Base-by-base conservation (phyloP, 345 rosid genomes). In the Raphanus sativus region DNA sequence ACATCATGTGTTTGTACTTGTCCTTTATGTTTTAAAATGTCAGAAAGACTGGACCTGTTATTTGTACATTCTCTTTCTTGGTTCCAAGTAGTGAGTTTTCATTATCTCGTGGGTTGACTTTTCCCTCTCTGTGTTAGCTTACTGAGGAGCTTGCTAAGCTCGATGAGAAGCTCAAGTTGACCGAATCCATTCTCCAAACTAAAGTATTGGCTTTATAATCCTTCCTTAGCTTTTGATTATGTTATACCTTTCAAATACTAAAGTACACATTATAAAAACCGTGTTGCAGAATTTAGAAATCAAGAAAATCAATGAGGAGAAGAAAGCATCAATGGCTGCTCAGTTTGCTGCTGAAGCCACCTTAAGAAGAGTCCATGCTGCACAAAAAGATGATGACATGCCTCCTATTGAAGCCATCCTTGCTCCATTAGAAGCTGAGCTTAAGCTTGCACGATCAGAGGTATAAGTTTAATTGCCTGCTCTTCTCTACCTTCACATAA, bases 281-380 rank as follows among this genome's bases (percentile, higher is more conserved):
- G 6, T 10, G 65, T 38, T 73, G 80, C 91, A 96, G 99, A 96
- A 93, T 86, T 89, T 96, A 78, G 99, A 96, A 84, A 91, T 96
- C 75, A 96, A 93, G 88, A 96, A 91, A 84, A 89, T 93, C 80
- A 96, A 93, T 77, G 99, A 96, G 85, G 99, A 96, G 79, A 96
- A 93, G 91, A 93, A 87, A 84, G 95, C 99, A 28, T 93, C 98
- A 61, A 91, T 93, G 99, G 98, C 99, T 80, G 99, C 99, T 80
- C 99, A 95, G 86, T 95, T 95, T 93, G 99, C 99, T 40, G 99
- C 99, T 80, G 99, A 95, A 87, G 99, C 99, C 30, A 92, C 99
- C 54, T 90, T 95, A 81, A 87, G 99, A 78, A 90, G 99, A 74
- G 99, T 95, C 69, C 99, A 95, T 77, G 97, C 99, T 86, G 99